Evolutionary conservation across 371 early-diverging fungal species (phyloP).

Genomic region (Actinomortierella wolfii): DNA sequence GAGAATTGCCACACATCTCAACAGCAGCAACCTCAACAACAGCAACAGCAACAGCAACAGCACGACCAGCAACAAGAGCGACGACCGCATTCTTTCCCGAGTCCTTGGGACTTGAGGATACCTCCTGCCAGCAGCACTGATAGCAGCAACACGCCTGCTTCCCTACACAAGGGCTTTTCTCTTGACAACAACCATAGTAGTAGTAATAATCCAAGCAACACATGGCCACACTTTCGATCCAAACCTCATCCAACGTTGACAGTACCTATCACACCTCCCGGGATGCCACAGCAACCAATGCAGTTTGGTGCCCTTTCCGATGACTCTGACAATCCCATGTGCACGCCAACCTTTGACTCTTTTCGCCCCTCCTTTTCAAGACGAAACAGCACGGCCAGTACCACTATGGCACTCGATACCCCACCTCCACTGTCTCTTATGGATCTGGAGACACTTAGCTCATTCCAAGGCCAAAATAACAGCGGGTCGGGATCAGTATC

Average conservation of each 20-base stretch:
- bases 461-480: background rate
- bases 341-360: slow-evolving; percentile 44
- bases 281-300: too few species aligned
- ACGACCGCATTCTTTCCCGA: too few species aligned
- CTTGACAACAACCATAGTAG: too few species aligned
- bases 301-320: slow-evolving; percentile 7
- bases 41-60: background rate
- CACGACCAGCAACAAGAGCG: too few species aligned
- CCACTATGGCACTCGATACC: slow-evolving; percentile 44
- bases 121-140: slow-evolving; percentile 5
- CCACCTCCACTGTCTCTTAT: slow-evolving; percentile 41
- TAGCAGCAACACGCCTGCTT: background rate
- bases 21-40: slow-evolving; percentile 1
- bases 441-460: slow-evolving; percentile 35
- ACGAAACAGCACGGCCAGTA: slow-evolving; percentile 38
- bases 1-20: background rate
- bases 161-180: slow-evolving; percentile 35
- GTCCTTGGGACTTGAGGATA: too few species aligned
- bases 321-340: slow-evolving; percentile 45
- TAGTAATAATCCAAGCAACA: slow-evolving; percentile 11
- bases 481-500: too few species aligned
- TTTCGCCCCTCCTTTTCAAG: slow-evolving; percentile 19
- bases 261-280: slow-evolving; percentile 23
- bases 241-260: slow-evolving; percentile 45
- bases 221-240: slow-evolving; percentile 39